phyloP scores from a whole-genome alignment of 2,329 filamentous ascomycete species.

The Colletotrichum phormii region DNA sequence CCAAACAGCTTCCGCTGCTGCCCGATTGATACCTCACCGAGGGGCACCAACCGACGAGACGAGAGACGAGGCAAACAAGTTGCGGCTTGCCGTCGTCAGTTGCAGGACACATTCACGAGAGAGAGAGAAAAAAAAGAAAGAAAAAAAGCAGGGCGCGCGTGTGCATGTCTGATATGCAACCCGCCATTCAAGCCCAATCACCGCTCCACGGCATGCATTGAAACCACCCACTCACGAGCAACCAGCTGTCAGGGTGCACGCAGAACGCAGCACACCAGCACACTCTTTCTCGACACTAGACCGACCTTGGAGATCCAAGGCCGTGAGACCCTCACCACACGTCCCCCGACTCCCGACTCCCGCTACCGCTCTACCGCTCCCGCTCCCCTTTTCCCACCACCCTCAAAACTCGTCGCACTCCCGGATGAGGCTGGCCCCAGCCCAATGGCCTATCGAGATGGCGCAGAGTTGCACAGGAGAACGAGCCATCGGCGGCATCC shows the following conservation, averaged over 20 bases:
- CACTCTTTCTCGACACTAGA: slow-evolving; percentile 16
- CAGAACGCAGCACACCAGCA: neutral
- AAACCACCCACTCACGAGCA: slow-evolving; percentile 32
- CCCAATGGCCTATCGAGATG: slow-evolving; percentile 39
- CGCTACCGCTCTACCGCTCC: neutral
- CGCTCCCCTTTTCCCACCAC: neutral
- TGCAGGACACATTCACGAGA: neutral
- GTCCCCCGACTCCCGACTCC: slow-evolving; percentile 3
- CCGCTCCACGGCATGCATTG: slow-evolving; percentile 29
- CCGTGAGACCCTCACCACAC: slow-evolving; percentile 1
- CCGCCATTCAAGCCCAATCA: slow-evolving; percentile 37
- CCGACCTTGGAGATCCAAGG: neutral
- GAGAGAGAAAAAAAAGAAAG: neutral
- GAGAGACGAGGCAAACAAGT: slow-evolving; percentile 17
- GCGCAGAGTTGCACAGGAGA: slow-evolving; percentile 37
- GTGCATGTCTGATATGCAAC: slow-evolving; percentile 34
- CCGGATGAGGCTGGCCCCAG: slow-evolving; percentile 34
- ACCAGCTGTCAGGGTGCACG: slow-evolving; percentile 35
- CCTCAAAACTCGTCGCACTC: slow-evolving; percentile 1
- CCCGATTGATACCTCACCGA: slow-evolving; percentile 37
- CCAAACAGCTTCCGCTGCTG: slow-evolving; percentile 35
- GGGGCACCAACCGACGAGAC: neutral
- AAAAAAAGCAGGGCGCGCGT: slow-evolving; percentile 31
- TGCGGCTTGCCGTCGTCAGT: slow-evolving; percentile 12
- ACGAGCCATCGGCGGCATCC: slow-evolving; percentile 29